These are phyloP conservation scores for Kwoniella shivajii DNA, from an alignment of 1,284 basidiomycete species.

Conservation along the genomic window DNA sequence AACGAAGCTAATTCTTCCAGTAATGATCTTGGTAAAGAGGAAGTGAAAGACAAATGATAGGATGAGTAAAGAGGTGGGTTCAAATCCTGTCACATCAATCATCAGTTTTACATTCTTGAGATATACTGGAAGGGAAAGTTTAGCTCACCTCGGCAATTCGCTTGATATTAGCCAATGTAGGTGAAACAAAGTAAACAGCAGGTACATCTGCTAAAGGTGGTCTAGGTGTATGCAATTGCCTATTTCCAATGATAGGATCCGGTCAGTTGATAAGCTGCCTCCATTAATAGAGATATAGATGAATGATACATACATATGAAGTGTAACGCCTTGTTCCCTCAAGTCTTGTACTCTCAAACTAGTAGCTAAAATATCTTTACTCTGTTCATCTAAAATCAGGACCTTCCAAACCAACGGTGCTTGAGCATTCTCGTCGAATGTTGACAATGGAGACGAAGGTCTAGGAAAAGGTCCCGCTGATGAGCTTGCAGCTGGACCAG, in stretches of 20 bases:
- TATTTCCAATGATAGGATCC: slow-evolving; percentile 55
- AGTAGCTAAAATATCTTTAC: slow-evolving; percentile 94
- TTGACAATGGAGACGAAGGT: slow-evolving; percentile 36
- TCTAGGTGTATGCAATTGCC: slow-evolving; percentile 85
- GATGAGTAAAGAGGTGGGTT: slow-evolving; percentile 87
- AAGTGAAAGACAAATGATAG: slow-evolving; percentile 94
- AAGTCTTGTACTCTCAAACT: slow-evolving; percentile 94
- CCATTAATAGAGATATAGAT: neutral
- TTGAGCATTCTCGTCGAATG: slow-evolving; percentile 49
- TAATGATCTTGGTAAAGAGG: slow-evolving; percentile 79
- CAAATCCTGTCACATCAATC: slow-evolving; percentile 58
- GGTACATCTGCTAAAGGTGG: slow-evolving; percentile 94
- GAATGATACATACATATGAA: slow-evolving; percentile 82
- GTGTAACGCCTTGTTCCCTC: slow-evolving; percentile 91
- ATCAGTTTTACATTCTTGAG: neutral
- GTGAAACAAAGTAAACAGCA: slow-evolving; percentile 94
- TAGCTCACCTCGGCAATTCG: slow-evolving; percentile 77
- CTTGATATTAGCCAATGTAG: slow-evolving; percentile 80
- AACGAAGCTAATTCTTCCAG: slow-evolving; percentile 91
- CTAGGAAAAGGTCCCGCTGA: slow-evolving; percentile 41
- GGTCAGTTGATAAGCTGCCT: neutral
- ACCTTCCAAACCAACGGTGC: slow-evolving; percentile 94
- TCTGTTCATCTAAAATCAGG: slow-evolving; percentile 89
- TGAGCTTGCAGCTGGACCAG: slow-evolving; percentile 33
- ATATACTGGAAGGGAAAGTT: neutral